Evolutionary conservation across 1,284 basidiomycete genomes (phyloP).

Genomic region (Takashimella tepidaria): DNA sequence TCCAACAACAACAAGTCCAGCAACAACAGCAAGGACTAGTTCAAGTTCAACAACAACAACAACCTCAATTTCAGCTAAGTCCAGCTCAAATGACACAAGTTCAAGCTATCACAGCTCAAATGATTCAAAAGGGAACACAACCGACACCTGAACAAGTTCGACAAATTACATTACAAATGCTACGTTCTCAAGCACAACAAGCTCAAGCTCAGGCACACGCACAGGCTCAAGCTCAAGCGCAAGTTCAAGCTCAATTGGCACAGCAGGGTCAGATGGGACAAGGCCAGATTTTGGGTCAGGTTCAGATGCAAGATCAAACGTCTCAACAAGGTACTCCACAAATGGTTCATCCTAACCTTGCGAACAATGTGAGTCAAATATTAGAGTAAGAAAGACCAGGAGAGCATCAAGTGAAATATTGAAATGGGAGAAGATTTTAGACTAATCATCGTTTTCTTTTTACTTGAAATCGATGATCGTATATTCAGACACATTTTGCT

Average conservation of each 20-base stretch:
- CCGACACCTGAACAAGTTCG: background rate
- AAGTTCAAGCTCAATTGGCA: conserved; percentile 16
- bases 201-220: conserved; percentile 14
- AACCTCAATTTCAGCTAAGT: conserved; percentile 4
- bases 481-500: background rate
- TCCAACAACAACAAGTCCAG: conserved; percentile 6
- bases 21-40: conserved; percentile 18
- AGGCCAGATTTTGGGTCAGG: too few species aligned
- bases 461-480: background rate
- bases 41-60: conserved; percentile 11
- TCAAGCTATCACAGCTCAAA: background rate
- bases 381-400: background rate
- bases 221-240: conserved; percentile 11
- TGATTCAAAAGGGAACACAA: background rate
- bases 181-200: conserved; percentile 13
- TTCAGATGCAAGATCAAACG: too few species aligned
- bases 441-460: too few species aligned
- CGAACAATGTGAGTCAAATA: background rate
- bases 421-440: too few species aligned
- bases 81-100: background rate
- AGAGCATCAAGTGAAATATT: background rate
- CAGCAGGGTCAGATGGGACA: conserved; percentile 12
- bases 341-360: background rate
- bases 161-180: background rate
- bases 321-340: background rate